A percentile compares a stretch with the other conserved stretches of the same genome.
Conservation (phyloP, 805 yeast species). For the Starmerella sp. region DNA sequence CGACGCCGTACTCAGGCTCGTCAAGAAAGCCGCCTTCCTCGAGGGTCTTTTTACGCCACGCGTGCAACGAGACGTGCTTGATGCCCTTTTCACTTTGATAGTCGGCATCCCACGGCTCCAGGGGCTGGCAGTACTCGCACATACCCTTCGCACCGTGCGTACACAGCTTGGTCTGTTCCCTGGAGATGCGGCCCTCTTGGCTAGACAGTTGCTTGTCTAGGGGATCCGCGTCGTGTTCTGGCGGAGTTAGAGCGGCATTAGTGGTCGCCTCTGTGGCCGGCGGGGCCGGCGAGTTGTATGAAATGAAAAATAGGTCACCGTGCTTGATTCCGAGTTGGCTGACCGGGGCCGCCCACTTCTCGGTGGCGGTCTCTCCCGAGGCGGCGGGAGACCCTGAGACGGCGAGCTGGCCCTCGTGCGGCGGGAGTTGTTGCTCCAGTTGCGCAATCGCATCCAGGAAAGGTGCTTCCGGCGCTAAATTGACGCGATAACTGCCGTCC, state of each 20-base stretch:
- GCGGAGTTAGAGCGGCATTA: not conserved
- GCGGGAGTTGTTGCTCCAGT: conserved; percentile 29
- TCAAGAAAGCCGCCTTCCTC: conserved; percentile 53
- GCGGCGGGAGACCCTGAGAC: conserved; percentile 40
- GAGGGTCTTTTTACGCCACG: conserved; percentile 58
- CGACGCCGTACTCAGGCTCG: conserved; percentile 57
- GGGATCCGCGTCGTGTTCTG: not conserved
- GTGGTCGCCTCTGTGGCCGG: not conserved
- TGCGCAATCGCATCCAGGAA: conserved; percentile 36
- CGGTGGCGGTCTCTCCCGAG: conserved; percentile 32
- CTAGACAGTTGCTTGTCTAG: conserved; percentile 52
- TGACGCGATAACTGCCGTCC: conserved; percentile 69
- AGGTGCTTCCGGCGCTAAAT: conserved; percentile 36
- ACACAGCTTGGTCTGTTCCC: conserved; percentile 55
- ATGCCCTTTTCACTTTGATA: conserved; percentile 66
- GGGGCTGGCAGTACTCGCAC: conserved; percentile 95
- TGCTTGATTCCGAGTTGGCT: conserved; percentile 35
- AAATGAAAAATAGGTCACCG: conserved; percentile 46
- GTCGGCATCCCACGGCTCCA: conserved; percentile 85
- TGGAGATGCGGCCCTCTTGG: conserved; percentile 58
- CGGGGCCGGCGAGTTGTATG: conserved; percentile 22
- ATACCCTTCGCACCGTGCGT: conserved; percentile 86
- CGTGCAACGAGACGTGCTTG: conserved; percentile 81
- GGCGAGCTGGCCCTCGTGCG: conserved; percentile 24
- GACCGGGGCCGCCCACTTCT: conserved; percentile 31